Evolutionary conservation across 352 stramenopile genomes (phyloP), one percentile per base, ranked within the genome.

Genomic region (Pythium monospermum): DNA sequence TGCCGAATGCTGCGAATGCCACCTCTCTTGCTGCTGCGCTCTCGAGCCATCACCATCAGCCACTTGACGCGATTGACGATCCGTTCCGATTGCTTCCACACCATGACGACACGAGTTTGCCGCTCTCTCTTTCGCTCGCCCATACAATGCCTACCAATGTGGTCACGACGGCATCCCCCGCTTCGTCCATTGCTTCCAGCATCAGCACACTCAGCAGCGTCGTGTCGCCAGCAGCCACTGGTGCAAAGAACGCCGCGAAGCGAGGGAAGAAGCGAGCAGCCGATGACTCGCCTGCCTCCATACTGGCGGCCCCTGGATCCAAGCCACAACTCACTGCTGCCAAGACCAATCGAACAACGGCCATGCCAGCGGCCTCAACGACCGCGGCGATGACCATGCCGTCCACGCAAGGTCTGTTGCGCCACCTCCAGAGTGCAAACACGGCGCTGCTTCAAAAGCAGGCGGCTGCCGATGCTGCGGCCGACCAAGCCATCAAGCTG

Each of bases 341-440:
- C n/a, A 47, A 15, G 18, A 39, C 36, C 7, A 23, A 8, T n/a
- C n/a, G 46, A 6, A 49, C 47, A 30, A 27, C 36, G n/a, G 13
- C 43, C 33, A 26, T 26, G 2, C 10, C 49, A 22, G 25, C 22
- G 7, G 33, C 40, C 21, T 23, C 22, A 27, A 25, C 32, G 18
- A 25, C 40, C 25, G 25, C 49, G n/a, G n/a, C 54, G 3, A 37
- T 32, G 19, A 35, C 59, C n/a, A 58, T 61, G 21, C 43, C 49
- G 7, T 56, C 78, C 13, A 71, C 77, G 7, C 73, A 83, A 36
- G 69, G 71, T 0, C 65, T 91, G 23, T 51, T 91, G 44, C 77
- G 76, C 26, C 75, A 89, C 53, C 45, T 91, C 15, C 74, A 91
- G 56, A 85, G 69, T 35, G 80, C 80, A 16, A 89, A 89, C 57